Conservation (phyloP, 768 basidiomycete species). For the Favolaschia claudopus region DNA sequence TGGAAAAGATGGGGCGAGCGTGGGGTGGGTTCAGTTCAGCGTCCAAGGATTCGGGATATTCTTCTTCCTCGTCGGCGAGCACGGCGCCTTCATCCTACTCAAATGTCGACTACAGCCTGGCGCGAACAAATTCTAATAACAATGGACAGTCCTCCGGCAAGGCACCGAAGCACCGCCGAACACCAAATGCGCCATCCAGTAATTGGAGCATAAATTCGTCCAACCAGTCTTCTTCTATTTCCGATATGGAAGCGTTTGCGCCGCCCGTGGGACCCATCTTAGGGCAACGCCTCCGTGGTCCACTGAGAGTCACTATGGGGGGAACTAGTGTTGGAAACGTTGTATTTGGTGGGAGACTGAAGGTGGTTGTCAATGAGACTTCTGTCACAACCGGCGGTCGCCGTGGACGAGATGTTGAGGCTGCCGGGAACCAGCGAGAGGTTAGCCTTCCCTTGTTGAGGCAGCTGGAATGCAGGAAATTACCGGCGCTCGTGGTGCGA, state of each 20-base stretch:
- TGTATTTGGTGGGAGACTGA: constrained; percentile 74
- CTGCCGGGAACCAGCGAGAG: constrained; percentile 27
- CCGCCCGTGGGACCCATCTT: constrained; percentile 55
- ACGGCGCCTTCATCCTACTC: constrained; percentile 49
- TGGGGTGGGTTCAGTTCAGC: constrained; percentile 58
- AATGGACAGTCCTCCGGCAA: constrained; percentile 43
- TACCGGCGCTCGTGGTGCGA: constrained; percentile 82
- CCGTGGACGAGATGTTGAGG: constrained; percentile 24
- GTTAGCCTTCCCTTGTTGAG: constrained; percentile 35
- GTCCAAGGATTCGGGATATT: constrained; percentile 51
- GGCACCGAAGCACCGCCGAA: constrained; percentile 54
- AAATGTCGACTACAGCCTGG: constrained; percentile 40
- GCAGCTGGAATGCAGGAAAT: constrained; percentile 55
- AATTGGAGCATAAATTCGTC: constrained; percentile 62
- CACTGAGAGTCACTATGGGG: constrained; percentile 46
- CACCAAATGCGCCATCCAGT: constrained; percentile 68
- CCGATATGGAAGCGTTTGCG: constrained; percentile 56
- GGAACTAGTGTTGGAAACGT: constrained; percentile 53
- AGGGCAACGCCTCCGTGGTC: constrained; percentile 64
- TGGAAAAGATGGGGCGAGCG: constrained; percentile 77
- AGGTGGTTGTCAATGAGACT: constrained; percentile 62
- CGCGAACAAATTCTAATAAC: constrained; percentile 49
- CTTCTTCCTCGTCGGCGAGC: constrained; percentile 56
- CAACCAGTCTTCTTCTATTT: constrained; percentile 50
- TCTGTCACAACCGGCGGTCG: constrained; percentile 46